Percentiles rank a stretch among this genome's conserved stretches.
These are phyloP conservation scores for Zelopaecilomyces penicillatus DNA, from an alignment of 2,329 filamentous ascomycete species.

Conservation along the genomic window DNA sequence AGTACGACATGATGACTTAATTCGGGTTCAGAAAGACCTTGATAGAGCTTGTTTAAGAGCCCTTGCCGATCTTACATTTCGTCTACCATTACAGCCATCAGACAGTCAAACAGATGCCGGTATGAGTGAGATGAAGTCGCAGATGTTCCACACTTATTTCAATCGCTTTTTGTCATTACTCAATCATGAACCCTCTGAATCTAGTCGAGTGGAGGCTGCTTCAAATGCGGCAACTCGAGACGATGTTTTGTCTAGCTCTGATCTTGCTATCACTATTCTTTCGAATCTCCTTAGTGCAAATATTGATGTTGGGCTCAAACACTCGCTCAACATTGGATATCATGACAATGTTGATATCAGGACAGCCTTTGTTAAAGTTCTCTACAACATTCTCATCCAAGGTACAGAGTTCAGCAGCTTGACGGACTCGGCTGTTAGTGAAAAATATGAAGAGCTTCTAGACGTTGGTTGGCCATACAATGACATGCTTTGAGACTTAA, in stretches of 20 bases:
- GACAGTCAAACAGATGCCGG: slow-evolving; percentile 59
- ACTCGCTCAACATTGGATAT: slow-evolving; percentile 62
- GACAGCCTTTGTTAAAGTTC: slow-evolving; percentile 60
- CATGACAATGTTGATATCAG: slow-evolving; percentile 62
- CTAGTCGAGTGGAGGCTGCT: slow-evolving; percentile 17
- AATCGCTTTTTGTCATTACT: slow-evolving; percentile 59
- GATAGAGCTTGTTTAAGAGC: slow-evolving; percentile 58
- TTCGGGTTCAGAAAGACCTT: slow-evolving; percentile 54
- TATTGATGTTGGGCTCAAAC: slow-evolving; percentile 62
- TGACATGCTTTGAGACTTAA: background rate
- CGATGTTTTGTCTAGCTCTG: slow-evolving; percentile 47
- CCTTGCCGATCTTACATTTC: slow-evolving; percentile 57
- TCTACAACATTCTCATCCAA: slow-evolving; percentile 64
- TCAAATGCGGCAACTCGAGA: slow-evolving; percentile 37
- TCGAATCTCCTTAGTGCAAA: slow-evolving; percentile 64
- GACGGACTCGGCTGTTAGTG: slow-evolving; percentile 56
- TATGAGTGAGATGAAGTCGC: slow-evolving; percentile 59
- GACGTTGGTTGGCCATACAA: slow-evolving; percentile 26
- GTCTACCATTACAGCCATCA: slow-evolving; percentile 56
- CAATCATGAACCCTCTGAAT: slow-evolving; percentile 46
- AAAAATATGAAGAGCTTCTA: slow-evolving; percentile 60
- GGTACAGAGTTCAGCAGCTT: slow-evolving; percentile 63
- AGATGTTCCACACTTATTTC: slow-evolving; percentile 66
- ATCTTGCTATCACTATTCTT: slow-evolving; percentile 58
- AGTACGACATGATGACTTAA: slow-evolving; percentile 47